phyloP scores from a whole-genome alignment of 106 monocot genomes.

The Alisma plantagoaquatica region DNA sequence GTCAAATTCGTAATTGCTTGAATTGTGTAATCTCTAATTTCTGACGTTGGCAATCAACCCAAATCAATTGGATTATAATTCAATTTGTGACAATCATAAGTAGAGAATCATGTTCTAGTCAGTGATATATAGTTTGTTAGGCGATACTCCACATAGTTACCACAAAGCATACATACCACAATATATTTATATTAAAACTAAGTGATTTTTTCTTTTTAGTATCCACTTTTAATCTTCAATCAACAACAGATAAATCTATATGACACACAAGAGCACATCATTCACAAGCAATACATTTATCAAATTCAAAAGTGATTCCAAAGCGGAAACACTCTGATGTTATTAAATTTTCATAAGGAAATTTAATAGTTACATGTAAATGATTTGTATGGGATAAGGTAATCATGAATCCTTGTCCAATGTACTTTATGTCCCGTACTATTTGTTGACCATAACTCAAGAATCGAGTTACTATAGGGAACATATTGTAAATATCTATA shows the following conservation, averaged over 20 bases:
- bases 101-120: neutral
- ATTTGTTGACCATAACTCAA: neutral
- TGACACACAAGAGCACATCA: constrained; percentile 17
- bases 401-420: constrained; percentile 4
- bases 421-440: neutral
- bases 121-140: constrained; percentile 1
- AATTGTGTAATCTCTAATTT: constrained; percentile 1
- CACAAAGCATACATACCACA: neutral
- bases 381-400: constrained; percentile 2
- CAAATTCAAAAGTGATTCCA: constrained; percentile 11
- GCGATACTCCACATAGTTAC: neutral
- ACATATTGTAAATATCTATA: too few relatives aligned
- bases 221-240: constrained; percentile 11
- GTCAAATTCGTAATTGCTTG: neutral
- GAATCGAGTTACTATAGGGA: too few relatives aligned
- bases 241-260: constrained; percentile 14
- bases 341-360: neutral
- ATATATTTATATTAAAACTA: constrained; percentile 3
- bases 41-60: neutral
- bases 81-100: constrained; percentile 7
- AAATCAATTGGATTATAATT: constrained; percentile 1
- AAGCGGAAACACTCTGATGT: neutral
- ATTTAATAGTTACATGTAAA: constrained; percentile 2
- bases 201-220: constrained; percentile 6
- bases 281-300: constrained; percentile 20